Conservation (phyloP, 164 flowering plant genomes). For the Annona cherimola region DNA sequence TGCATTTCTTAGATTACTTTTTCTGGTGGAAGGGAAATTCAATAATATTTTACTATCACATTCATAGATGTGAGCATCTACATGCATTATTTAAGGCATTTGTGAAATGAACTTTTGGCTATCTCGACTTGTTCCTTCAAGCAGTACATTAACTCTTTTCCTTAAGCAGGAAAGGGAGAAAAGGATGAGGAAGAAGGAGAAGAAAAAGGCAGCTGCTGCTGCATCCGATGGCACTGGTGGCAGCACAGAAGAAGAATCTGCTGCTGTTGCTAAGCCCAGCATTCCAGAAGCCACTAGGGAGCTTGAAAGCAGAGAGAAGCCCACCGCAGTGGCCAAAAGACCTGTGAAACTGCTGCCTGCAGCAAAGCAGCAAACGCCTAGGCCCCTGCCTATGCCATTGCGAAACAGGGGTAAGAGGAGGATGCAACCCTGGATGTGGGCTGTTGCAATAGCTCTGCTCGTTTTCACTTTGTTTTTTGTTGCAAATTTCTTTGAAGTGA, state of each 20-base stretch:
- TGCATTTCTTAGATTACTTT: no score
- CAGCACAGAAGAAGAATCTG: conserved; percentile 27
- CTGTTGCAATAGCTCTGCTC: conserved; percentile 21
- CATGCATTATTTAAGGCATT: not conserved
- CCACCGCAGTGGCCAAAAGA: conserved; percentile 27
- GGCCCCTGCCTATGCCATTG: conserved; percentile 52
- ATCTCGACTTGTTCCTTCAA: not conserved
- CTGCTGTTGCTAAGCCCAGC: conserved; percentile 23
- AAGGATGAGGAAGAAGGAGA: conserved; percentile 41
- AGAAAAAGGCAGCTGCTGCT: conserved; percentile 39
- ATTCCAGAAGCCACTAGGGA: conserved; percentile 26
- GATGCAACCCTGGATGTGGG: conserved; percentile 59
- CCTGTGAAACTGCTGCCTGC: conserved; percentile 29
- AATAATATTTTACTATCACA: no score
- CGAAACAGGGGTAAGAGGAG: conserved; percentile 61
- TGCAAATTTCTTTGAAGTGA: conserved; percentile 31
- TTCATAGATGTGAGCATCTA: no score
- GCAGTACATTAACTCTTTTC: conserved; percentile 9
- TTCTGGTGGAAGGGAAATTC: no score
- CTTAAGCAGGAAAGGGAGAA: conserved; percentile 67
- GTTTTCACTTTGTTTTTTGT: conserved; percentile 40
- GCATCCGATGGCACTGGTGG: conserved; percentile 21
- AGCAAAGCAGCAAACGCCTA: conserved; percentile 42
- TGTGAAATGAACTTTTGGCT: not conserved
- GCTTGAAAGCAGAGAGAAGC: conserved; percentile 35